These are phyloP conservation scores for Gnaphalium uliginosum DNA, from an alignment of 129 eudicot genomes.

Conservation along the genomic window DNA sequence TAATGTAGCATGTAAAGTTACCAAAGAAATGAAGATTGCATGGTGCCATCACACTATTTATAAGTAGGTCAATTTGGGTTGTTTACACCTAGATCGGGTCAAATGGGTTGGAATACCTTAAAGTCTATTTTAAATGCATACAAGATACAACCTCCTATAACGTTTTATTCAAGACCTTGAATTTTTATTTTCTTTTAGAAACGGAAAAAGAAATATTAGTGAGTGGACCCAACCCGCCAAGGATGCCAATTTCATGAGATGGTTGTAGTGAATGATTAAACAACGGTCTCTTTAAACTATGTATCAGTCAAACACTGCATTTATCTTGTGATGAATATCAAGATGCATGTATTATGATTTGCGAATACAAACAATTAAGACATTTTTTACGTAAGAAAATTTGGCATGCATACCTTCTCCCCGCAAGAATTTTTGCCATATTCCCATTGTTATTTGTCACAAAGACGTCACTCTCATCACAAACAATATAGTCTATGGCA, in stretches of 20 bases:
- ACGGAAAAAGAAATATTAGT: not conserved
- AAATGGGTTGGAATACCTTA: not conserved
- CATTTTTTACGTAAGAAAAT: not conserved
- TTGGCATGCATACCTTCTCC: slow-evolving; percentile 63
- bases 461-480: slow-evolving; percentile 92
- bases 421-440: slow-evolving; percentile 96
- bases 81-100: not conserved
- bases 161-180: not conserved
- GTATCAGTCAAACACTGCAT: not conserved
- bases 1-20: not conserved
- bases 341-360: not conserved
- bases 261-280: slow-evolving; percentile 4
- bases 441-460: slow-evolving; percentile 92
- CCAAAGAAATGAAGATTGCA: not conserved
- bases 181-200: not conserved
- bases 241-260: not conserved
- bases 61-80: no score
- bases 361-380: not conserved
- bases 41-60: no score
- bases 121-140: not conserved
- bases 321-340: slow-evolving; percentile 23
- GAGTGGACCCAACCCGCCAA: not conserved
- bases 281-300: not conserved
- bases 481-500: slow-evolving; percentile 90
- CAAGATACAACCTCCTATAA: not conserved